Base-by-base conservation (phyloP, 169 alveolate genomes). In the Eimeria sp. region DNA sequence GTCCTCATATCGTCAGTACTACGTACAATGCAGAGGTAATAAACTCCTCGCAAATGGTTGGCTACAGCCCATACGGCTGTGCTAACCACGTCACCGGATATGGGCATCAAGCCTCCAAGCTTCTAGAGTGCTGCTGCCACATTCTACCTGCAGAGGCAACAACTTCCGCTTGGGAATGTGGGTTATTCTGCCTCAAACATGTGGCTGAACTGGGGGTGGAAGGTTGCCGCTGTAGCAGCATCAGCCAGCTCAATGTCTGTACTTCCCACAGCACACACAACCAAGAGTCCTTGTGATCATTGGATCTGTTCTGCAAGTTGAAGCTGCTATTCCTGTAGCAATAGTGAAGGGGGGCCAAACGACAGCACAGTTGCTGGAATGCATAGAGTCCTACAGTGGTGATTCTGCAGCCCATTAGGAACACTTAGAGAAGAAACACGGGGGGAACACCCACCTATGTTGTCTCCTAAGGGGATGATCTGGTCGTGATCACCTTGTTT, bases 171-270 rank as follows among this genome's bases (percentile, higher is more conserved):
- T 76, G 87, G 87, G 9, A 76, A 47, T 76, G 9, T 18, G 34
- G 61, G 10, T 61, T 86, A 86, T 14, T 84, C 92, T 18, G 78
- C 73, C 51, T 86, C 92, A 47, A 86, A 86, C 54, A 86, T 67
- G 61, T 61, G 80, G 45, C 45, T 86, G 78, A 86, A 86, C n/a
- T 86, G 92, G 7, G 92, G 92, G 61, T 86, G 92, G 92, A 86
- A 86, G 65, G 92, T 86, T 47, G 92, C 92, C 63, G 92, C 92
- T 22, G 92, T 86, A 34, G 92, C 78, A 4, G 92, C 92, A 61
- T 86, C 92, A 40, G 67, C 92, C 47, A 86, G 61, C 58, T 86
- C 80, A 18, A 86, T 86, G 78, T 86, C 92, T 86, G 92, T 47
- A 30, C 51, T 7, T 58, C 63, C 86, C 76, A n/a, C 22, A 67